Base-by-base conservation (phyloP, 345 rosid species). In the Aurinia saxatilis region DNA sequence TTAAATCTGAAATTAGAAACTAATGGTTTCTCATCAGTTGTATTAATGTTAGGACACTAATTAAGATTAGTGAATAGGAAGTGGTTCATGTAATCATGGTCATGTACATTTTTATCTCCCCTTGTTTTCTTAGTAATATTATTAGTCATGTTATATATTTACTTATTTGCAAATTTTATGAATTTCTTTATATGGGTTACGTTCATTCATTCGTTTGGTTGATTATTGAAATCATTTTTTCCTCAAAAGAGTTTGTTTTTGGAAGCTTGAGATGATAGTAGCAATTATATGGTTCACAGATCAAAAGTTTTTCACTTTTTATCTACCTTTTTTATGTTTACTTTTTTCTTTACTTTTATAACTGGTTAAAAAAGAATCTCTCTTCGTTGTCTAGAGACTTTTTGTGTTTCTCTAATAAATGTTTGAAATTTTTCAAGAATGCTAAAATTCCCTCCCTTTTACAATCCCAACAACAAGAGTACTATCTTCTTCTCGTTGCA, bases 11-110 rank as follows among this genome's bases (percentile, higher is more conserved):
- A n/a, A 12, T 50, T 27, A 3, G 14, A 58, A 11, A 17, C 51
- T 42, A 11, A 17, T 14, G 37, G 34, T 35, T 67, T 47, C 14
- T 44, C 27, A 44, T 44, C 27, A 16, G 30, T 46, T 13, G 12
- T 62, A 25, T 14, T 29, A 29, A 41, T 33, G 44, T 52, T 64
- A 51, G 50, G 68, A 18, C 37, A 30, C 39, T 63, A 51, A 49
- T 63, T 35, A 39, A 67, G 65, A 50, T 57, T 67, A 49, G 41
- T 66, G 49, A 27, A 27, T n/a, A n/a, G n/a, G n/a, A n/a, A n/a
- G n/a, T n/a, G n/a, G n/a, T n/a, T n/a, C n/a, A n/a, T n/a, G n/a
- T n/a, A n/a, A n/a, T 40, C 17, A 29, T 60, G 61, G 60, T 52
- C 10, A 23, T 52, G 67, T 68, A 51, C 54, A 39, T 52, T 33